Evolutionary conservation across 495 filamentous ascomycete species (phyloP).

Genomic region (Glarea lozoyensis): DNA sequence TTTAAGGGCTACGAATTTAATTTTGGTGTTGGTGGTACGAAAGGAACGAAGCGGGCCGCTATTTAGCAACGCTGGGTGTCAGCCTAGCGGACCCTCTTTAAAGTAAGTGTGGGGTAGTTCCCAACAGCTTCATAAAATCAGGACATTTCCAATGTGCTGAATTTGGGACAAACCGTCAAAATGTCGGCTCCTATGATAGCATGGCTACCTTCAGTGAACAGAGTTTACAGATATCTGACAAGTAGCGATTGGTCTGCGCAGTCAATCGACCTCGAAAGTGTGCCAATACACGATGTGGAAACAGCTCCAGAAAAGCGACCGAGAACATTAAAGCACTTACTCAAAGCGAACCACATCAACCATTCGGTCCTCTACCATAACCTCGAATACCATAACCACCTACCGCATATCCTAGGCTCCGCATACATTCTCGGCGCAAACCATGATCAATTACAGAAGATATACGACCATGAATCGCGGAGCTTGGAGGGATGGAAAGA

Average conservation of each 20-base stretch:
- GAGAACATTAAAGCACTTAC: conserved; percentile 77
- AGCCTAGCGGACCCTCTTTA: too few species aligned
- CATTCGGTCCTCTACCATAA: conserved; percentile 74
- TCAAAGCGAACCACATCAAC: conserved; percentile 87
- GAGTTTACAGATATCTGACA: conserved; percentile 24
- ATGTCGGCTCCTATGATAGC: conserved; percentile 38
- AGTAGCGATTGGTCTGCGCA: conserved; percentile 22
- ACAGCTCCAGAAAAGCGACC: conserved; percentile 66
- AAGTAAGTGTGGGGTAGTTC: too few species aligned
- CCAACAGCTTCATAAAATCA: conserved; percentile 15
- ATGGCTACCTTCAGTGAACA: conserved; percentile 36
- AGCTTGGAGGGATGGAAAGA: conserved; percentile 73
- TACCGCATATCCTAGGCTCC: conserved; percentile 75
- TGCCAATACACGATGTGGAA: conserved; percentile 71
- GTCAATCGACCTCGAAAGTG: conserved; percentile 55
- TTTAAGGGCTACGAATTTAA: too few species aligned
- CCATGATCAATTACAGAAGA: conserved; percentile 55
- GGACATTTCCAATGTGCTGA: background rate
- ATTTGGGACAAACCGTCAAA: background rate
- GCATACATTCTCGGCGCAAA: conserved; percentile 77
- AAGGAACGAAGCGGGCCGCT: too few species aligned
- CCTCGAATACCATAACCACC: conserved; percentile 78
- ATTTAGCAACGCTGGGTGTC: too few species aligned
- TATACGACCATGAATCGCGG: conserved; percentile 71
- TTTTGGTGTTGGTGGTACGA: too few species aligned